These are phyloP conservation scores for Nigrospora sphaerica DNA, from an alignment of 2,329 filamentous ascomycete genomes.

Conservation along the genomic window DNA sequence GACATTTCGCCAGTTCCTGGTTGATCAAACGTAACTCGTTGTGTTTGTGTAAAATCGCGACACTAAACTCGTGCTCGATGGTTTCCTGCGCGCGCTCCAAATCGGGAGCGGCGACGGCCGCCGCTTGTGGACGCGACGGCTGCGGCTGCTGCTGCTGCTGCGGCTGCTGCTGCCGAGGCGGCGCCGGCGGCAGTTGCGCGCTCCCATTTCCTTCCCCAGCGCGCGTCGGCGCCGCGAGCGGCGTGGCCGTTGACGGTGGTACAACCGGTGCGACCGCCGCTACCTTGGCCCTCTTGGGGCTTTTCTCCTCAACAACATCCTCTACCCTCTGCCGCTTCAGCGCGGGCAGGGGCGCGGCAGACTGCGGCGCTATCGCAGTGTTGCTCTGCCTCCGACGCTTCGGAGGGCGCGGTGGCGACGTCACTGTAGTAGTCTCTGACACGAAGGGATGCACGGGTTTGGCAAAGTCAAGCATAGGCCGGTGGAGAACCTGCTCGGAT, in stretches of 20 bases:
- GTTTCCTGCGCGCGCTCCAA: slow-evolving; percentile 57
- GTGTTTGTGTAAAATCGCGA: slow-evolving; percentile 91
- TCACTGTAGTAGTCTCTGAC: slow-evolving; percentile 14
- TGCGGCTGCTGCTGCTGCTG: background rate
- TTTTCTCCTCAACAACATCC: slow-evolving; percentile 17
- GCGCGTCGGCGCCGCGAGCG: too few species aligned
- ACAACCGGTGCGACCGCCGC: slow-evolving; percentile 11
- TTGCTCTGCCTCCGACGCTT: slow-evolving; percentile 23
- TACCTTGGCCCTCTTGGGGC: slow-evolving; percentile 22
- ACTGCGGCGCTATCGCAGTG: slow-evolving; percentile 23
- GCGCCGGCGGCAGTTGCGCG: background rate
- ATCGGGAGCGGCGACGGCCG: slow-evolving; percentile 10
- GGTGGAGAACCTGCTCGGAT: slow-evolving; percentile 27
- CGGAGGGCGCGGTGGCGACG: slow-evolving; percentile 17
- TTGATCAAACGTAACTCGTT: slow-evolving; percentile 90
- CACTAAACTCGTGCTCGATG: slow-evolving; percentile 80
- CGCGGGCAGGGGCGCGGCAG: slow-evolving; percentile 15
- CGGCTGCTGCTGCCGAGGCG: background rate
- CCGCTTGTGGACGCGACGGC: background rate
- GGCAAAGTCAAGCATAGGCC: slow-evolving; percentile 29
- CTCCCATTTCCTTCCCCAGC: too few species aligned
- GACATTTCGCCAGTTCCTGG: slow-evolving; percentile 92
- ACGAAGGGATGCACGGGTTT: slow-evolving; percentile 25
- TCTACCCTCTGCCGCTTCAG: slow-evolving; percentile 36
- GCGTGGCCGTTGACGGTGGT: too few species aligned